Conservation (phyloP, 441 rosid genomes). For the Pelargonium cotyledonis region DNA sequence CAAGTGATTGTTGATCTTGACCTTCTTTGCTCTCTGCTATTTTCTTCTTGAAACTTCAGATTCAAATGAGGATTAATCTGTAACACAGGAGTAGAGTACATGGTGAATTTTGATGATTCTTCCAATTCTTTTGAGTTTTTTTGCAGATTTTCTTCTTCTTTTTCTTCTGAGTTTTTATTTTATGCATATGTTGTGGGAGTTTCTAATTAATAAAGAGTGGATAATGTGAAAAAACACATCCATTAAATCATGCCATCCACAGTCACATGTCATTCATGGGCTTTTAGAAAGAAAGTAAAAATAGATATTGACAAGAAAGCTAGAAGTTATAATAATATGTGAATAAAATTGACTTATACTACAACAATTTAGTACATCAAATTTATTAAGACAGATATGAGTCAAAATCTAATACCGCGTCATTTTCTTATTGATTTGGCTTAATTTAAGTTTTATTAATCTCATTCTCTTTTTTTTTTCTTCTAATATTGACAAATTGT, state of each 20-base stretch:
- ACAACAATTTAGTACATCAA: no score
- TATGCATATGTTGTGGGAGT: no score
- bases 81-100: not conserved
- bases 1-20: conserved; percentile 20
- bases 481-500: no score
- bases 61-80: not conserved
- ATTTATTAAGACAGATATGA: no score
- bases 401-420: no score
- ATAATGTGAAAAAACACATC: not conserved
- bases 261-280: not conserved
- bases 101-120: no score
- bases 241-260: not conserved
- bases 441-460: no score
- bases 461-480: no score
- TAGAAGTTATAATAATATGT: no score
- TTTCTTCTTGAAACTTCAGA: not conserved
- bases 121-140: not conserved
- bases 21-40: conserved; percentile 2
- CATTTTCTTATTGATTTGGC: no score
- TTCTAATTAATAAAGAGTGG: not conserved
- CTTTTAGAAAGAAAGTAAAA: not conserved
- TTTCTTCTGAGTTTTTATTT: no score
- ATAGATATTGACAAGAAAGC: not conserved
- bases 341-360: no score
- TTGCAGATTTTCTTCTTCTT: not conserved